Base-by-base conservation (phyloP, 1,284 basidiomycete species). In the Marasmius sp. region DNA sequence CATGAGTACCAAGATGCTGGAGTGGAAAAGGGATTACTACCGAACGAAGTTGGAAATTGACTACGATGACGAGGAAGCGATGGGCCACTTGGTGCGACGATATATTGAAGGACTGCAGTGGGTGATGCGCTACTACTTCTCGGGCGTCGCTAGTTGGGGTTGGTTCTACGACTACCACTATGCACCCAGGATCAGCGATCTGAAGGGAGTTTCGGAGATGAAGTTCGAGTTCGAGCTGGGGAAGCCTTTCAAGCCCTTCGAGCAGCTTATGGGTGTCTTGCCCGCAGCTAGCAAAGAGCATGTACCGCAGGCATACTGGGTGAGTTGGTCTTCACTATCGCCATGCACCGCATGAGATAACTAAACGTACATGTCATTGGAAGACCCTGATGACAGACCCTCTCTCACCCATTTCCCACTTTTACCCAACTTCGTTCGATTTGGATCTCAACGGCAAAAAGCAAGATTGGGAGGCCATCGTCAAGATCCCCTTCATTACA, bases 91-190 rank as follows among this genome's bases (percentile, higher is more conserved):
- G 58, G 80, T 87, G 10, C 94, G 84, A 70, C 85, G 88, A 64
- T 99, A 98, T 74, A 85, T 95, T 43, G 95, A 99, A 74, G 97
- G 97, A 0, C 78, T 99, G 64, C 97, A 99, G 73, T 99, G 97
- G 97, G 95, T 99, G 37, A 91, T 99, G 87, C 92, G 95, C 74
- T 99, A 99, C 77, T 99, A 99, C 75, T 98, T 98, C 77, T 89
- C 92, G 66, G 97, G 97, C 39, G 95, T 98, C 14, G 93, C 94
- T 1, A 96, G 94, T 6, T 99, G 97, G 97, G 87, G 94, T 33
- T 99, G 97, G 97, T 99, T 98, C 81, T 99, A 98, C 78, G 82
- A 96, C 73, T 98, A 98, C 74, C 97, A 99, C 75, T 99, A 97
- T 75, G 92, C 97, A 0, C 97, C 95, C 14, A 87, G 94, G 57